Conservation (phyloP, 345 rosid species). For the Boechera stricta region DNA sequence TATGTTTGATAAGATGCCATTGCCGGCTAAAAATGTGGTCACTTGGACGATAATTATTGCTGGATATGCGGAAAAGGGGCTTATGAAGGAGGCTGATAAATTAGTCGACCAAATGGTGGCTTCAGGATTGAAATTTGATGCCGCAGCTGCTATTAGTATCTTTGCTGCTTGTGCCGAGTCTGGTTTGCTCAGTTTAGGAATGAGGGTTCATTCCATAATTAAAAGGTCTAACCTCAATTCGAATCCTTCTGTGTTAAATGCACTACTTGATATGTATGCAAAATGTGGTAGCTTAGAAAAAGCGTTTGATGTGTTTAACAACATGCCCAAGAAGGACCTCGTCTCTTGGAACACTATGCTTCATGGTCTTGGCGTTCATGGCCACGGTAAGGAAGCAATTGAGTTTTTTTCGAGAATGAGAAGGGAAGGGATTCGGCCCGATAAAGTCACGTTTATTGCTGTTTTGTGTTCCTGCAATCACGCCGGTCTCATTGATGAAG, state of each 20-base stretch:
- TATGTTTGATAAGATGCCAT: conserved; percentile 73
- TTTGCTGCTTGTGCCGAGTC: conserved; percentile 87
- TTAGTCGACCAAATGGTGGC: conserved; percentile 67
- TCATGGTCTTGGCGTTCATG: conserved; percentile 83
- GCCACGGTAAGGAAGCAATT: conserved; percentile 72
- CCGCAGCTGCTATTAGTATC: conserved; percentile 68
- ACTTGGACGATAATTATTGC: conserved; percentile 88
- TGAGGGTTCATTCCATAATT: conserved; percentile 61
- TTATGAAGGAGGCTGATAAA: conserved; percentile 59
- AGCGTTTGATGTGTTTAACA: conserved; percentile 64
- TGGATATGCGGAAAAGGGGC: conserved; percentile 79
- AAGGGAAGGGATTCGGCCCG: conserved; percentile 69
- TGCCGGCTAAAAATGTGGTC: conserved; percentile 67
- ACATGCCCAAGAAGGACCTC: conserved; percentile 62
- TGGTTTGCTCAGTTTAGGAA: conserved; percentile 76
- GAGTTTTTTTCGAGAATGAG: conserved; percentile 70
- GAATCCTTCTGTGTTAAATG: conserved; percentile 63
- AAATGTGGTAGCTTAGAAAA: conserved; percentile 72
- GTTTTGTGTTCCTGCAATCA: conserved; percentile 88
- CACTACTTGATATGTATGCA: conserved; percentile 84
- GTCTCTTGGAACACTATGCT: conserved; percentile 93
- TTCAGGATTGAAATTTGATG: conserved; percentile 62
- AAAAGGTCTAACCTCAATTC: conserved; percentile 50
- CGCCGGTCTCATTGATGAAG: conserved; percentile 75
- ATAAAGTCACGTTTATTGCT: conserved; percentile 68